Conservation (phyloP, 2,329 filamentous ascomycete species). For the Capronia epimyces region DNA sequence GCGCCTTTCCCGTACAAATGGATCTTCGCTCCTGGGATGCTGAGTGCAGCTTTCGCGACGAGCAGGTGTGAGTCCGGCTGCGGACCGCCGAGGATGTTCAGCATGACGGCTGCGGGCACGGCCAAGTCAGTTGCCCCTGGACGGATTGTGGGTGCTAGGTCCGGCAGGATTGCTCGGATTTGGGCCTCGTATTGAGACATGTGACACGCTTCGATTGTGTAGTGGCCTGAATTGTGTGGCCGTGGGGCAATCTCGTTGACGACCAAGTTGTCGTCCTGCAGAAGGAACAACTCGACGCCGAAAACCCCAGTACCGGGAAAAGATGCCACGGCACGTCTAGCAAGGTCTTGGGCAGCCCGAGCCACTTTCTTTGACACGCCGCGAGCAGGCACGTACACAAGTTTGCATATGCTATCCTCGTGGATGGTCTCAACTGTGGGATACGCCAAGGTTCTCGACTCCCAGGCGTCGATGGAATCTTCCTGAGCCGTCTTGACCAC, state of each 20-base stretch:
- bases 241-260: constrained; percentile 84
- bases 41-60: constrained; percentile 52
- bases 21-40: constrained; percentile 57
- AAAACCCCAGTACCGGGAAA: constrained; percentile 90
- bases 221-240: constrained; percentile 88
- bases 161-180: constrained; percentile 67
- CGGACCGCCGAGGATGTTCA: constrained; percentile 54
- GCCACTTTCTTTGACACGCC: constrained; percentile 58
- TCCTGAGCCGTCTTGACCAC: constrained; percentile 79
- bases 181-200: constrained; percentile 92
- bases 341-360: constrained; percentile 66
- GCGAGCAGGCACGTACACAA: constrained; percentile 79
- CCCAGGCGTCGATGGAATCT: constrained; percentile 44
- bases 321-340: constrained; percentile 68
- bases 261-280: constrained; percentile 64
- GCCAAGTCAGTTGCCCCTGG: constrained; percentile 42
- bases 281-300: constrained; percentile 91
- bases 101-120: constrained; percentile 48
- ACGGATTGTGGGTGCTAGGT: constrained; percentile 55
- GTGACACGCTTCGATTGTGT: constrained; percentile 85
- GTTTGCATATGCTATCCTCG: constrained; percentile 90
- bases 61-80: constrained; percentile 58
- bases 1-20: constrained; percentile 88
- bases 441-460: constrained; percentile 56
- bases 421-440: constrained; percentile 92